These are phyloP conservation scores for Thelonectria olida DNA, from an alignment of 2,329 filamentous ascomycete species.

Conservation along the genomic window DNA sequence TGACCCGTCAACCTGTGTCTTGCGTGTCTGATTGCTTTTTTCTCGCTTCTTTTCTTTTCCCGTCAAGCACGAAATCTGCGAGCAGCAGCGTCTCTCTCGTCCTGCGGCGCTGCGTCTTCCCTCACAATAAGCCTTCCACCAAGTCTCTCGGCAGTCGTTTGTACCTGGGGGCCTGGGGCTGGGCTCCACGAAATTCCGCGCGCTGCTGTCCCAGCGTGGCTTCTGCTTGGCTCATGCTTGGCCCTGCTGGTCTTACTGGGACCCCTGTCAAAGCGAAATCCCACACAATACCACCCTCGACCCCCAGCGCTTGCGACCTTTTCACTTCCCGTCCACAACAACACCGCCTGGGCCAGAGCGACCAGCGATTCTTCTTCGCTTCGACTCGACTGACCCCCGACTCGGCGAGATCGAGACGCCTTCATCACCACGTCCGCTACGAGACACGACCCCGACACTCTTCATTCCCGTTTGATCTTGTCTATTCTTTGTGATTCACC, in stretches of 20 bases:
- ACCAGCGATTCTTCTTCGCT: slow-evolving; percentile 27
- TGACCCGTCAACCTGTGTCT: background rate
- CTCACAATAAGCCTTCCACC: slow-evolving; percentile 1
- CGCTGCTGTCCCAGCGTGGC: slow-evolving; percentile 22
- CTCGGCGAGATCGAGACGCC: slow-evolving; percentile 16
- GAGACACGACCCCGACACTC: slow-evolving; percentile 18
- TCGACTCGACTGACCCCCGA: slow-evolving; percentile 14
- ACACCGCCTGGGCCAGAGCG: slow-evolving; percentile 35
- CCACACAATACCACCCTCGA: slow-evolving; percentile 38
- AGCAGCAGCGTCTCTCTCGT: background rate
- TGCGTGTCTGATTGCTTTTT: background rate
- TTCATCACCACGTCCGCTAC: slow-evolving; percentile 21
- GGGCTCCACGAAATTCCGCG: slow-evolving; percentile 35
- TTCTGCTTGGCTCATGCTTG: slow-evolving; percentile 2
- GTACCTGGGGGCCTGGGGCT: slow-evolving; percentile 33
- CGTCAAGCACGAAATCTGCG: background rate
- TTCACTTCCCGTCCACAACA: slow-evolving; percentile 38
- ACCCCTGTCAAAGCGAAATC: slow-evolving; percentile 37
- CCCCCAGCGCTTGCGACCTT: slow-evolving; percentile 43
- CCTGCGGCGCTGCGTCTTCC: slow-evolving; percentile 3
- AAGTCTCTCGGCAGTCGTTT: slow-evolving; percentile 38
- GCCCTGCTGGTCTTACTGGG: slow-evolving; percentile 30
- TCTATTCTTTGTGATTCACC: slow-evolving; percentile 33
- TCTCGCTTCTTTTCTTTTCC: background rate
- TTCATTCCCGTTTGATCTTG: slow-evolving; percentile 9